Evolutionary conservation across 768 basidiomycete genomes (phyloP).

Genomic region (Lepiota brunneoincarnata): DNA sequence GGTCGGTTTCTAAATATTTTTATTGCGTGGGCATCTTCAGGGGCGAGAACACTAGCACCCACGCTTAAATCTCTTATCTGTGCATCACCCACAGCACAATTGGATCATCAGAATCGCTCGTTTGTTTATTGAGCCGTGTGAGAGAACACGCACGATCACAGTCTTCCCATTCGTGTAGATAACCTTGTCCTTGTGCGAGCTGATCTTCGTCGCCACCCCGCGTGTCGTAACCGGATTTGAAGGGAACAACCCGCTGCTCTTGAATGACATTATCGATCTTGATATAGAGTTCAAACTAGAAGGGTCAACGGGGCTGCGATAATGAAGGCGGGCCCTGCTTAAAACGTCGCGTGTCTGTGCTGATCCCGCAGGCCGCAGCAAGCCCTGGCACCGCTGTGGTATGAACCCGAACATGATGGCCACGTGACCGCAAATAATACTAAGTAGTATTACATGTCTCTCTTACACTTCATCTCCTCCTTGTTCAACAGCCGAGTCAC

Average conservation of each 20-base stretch:
- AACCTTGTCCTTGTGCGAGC: constrained; percentile 67
- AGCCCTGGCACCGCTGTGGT: too few species aligned
- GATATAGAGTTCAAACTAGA: not conserved
- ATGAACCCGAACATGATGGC: too few species aligned
- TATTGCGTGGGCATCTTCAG: not conserved
- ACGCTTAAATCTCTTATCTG: constrained; percentile 87
- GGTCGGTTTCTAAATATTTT: constrained; percentile 7
- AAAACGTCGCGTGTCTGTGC: not conserved
- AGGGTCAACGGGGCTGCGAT: not conserved
- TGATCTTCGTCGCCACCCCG: constrained; percentile 32
- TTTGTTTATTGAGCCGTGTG: not conserved
- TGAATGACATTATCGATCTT: constrained; percentile 32
- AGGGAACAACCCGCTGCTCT: constrained; percentile 49
- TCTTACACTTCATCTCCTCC: too few species aligned
- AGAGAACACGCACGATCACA: constrained; percentile 67
- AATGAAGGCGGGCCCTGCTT: not conserved
- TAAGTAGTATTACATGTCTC: too few species aligned
- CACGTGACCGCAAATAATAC: too few species aligned
- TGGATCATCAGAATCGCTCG: not conserved
- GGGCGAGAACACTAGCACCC: constrained; percentile 17
- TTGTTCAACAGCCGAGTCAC: too few species aligned
- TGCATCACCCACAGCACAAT: not conserved
- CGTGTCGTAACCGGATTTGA: constrained; percentile 52
- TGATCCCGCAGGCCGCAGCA: not conserved
- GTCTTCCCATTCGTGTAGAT: constrained; percentile 83